A percentile compares a stretch with the other conserved stretches of the same genome.
Evolutionary conservation across 768 basidiomycete genomes (phyloP).

Genomic region (Trametes villosa): DNA sequence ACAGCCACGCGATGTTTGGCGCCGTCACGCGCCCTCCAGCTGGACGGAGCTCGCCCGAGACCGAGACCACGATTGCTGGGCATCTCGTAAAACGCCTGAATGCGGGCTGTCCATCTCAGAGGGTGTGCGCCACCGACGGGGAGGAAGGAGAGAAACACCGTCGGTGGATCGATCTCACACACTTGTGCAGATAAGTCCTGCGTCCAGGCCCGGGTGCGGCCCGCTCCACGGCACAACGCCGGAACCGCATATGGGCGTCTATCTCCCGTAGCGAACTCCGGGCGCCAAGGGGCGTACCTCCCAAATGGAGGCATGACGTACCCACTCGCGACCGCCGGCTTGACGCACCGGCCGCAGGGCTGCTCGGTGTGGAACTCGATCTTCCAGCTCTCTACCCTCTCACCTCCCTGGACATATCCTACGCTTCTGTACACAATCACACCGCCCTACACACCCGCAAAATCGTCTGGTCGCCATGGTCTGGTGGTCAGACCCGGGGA

Average conservation of each 20-base stretch:
- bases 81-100: slow-evolving; percentile 4
- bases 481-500: slow-evolving; percentile 91
- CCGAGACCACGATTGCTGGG: not conserved
- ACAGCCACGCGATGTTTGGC: slow-evolving; percentile 18
- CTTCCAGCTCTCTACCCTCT: not conserved
- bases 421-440: not conserved
- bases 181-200: not conserved
- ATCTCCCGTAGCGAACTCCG: not conserved
- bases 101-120: slow-evolving; percentile 9
- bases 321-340: slow-evolving; percentile 2
- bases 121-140: not conserved
- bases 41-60: slow-evolving; percentile 18
- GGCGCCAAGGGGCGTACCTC: not conserved
- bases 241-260: not conserved
- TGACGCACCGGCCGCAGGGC: not conserved
- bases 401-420: not conserved
- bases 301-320: slow-evolving; percentile 17
- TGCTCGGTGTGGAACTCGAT: not conserved
- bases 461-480: slow-evolving; percentile 41
- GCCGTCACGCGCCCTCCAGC: slow-evolving; percentile 21
- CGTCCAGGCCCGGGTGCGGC: slow-evolving; percentile 6
- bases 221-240: not conserved
- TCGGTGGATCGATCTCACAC: slow-evolving; percentile 7
- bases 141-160: not conserved
- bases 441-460: not conserved